Conservation (phyloP, 352 stramenopile genomes). For the Thraustochytrium aureum region DNA sequence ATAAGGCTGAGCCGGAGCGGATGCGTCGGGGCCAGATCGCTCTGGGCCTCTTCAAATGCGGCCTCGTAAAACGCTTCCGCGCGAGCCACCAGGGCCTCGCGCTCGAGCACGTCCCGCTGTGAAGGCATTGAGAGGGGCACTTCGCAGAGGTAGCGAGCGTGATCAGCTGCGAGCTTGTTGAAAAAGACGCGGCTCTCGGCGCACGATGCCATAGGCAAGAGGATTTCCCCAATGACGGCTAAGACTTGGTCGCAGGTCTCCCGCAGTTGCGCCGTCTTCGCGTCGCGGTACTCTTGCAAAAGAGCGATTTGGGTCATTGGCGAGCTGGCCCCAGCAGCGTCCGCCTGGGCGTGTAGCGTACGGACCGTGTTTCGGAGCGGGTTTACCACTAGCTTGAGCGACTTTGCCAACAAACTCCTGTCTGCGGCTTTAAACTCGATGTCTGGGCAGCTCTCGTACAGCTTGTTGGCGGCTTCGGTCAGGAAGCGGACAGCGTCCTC, state of each 20-base stretch:
- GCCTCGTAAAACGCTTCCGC: constrained; percentile 26
- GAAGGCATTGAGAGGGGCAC: neutral
- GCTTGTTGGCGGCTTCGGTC: neutral
- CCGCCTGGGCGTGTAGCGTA: constrained; percentile 15
- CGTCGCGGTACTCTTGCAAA: constrained; percentile 16
- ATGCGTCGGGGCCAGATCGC: constrained; percentile 36
- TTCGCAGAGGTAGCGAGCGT: constrained; percentile 45
- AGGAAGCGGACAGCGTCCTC: constrained; percentile 41
- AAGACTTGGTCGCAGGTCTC: constrained; percentile 25
- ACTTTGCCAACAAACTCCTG: neutral
- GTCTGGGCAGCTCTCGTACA: constrained; percentile 33
- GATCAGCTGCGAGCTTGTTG: constrained; percentile 40
- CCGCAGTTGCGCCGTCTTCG: constrained; percentile 19
- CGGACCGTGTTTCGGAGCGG: constrained; percentile 34
- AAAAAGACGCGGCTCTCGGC: constrained; percentile 48
- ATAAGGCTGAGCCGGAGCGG: constrained; percentile 44
- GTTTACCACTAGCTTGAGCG: constrained; percentile 36
- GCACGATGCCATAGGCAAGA: neutral
- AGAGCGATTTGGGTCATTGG: neutral
- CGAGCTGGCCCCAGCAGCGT: neutral
- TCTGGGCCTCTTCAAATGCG: constrained; percentile 47
- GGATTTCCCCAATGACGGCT: constrained; percentile 1
- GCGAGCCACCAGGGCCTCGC: neutral
- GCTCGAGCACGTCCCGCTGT: neutral
- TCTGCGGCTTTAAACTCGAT: neutral